phyloP scores from a whole-genome alignment of 306 rosid genomes.

The Sophora flavescens region DNA sequence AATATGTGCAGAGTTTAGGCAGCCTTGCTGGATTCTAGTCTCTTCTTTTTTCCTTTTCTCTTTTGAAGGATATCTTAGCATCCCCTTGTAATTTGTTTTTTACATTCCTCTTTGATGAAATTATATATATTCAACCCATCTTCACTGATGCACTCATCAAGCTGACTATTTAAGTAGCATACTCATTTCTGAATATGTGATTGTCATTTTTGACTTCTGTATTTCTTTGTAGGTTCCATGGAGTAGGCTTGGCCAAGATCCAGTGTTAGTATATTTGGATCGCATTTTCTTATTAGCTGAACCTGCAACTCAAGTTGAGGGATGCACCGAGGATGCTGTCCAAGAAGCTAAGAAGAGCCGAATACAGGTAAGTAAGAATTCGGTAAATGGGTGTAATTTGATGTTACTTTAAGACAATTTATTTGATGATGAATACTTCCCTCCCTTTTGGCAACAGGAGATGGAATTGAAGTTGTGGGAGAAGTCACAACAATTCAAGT shows the following conservation, averaged over 20 bases:
- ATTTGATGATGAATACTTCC: constrained; percentile 34
- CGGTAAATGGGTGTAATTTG: constrained; percentile 2
- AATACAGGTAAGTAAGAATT: constrained; percentile 72
- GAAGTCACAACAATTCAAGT: constrained; percentile 69
- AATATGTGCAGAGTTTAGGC: not conserved
- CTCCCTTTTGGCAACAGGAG: constrained; percentile 70
- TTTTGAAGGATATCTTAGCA: constrained; percentile 14
- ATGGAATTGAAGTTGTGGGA: constrained; percentile 90
- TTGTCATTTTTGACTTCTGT: constrained; percentile 40
- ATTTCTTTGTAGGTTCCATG: constrained; percentile 82
- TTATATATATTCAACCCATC: not conserved
- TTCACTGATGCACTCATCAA: not conserved
- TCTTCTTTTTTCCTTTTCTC: constrained; percentile 5
- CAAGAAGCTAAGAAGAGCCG: constrained; percentile 91
- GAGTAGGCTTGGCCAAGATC: constrained; percentile 99
- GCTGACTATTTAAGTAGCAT: constrained; percentile 29
- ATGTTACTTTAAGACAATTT: constrained; percentile 30
- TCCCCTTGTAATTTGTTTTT: constrained; percentile 14
- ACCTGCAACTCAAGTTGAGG: constrained; percentile 94
- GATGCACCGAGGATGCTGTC: constrained; percentile 80
- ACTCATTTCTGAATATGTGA: constrained; percentile 29
- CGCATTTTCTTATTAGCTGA: constrained; percentile 94
- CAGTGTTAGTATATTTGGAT: constrained; percentile 89
- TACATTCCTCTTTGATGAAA: not conserved
- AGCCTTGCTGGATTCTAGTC: constrained; percentile 3